phyloP scores from a whole-genome alignment of 2,329 filamentous ascomycete species.

The Trichoderma oligosporum region DNA sequence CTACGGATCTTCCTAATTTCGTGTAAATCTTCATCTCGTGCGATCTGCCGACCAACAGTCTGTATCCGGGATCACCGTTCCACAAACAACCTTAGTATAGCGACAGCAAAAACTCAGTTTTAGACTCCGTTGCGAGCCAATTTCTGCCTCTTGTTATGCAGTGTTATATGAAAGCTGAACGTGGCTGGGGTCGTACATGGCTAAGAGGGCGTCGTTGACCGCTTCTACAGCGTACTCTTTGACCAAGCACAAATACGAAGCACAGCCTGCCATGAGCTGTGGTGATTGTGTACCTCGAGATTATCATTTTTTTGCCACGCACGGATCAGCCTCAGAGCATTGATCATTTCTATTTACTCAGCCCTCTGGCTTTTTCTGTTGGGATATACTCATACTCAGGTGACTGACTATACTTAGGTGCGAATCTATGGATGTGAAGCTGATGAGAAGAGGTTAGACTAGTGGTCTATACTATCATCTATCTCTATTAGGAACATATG shows the following conservation, averaged over 20 bases:
- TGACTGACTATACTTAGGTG: no score
- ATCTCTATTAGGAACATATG: no score
- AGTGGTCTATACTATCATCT: no score
- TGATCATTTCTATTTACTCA: background rate
- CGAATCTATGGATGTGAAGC: no score
- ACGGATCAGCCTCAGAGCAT: background rate
- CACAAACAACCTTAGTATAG: background rate
- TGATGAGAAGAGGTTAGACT: no score
- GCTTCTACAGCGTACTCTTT: slow-evolving; percentile 8
- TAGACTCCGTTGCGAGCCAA: background rate
- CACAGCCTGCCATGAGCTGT: background rate
- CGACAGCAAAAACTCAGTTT: background rate
- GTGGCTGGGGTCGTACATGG: slow-evolving; percentile 10
- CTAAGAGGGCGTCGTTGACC: background rate
- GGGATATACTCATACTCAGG: background rate
- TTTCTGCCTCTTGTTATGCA: background rate
- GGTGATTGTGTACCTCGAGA: slow-evolving; percentile 3
- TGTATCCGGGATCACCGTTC: background rate
- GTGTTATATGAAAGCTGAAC: slow-evolving; percentile 1
- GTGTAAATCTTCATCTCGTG: background rate
- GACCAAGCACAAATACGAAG: background rate
- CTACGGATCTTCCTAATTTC: no score
- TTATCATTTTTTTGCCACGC: background rate
- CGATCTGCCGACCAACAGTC: slow-evolving; percentile 10
- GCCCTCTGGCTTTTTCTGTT: background rate